A percentile compares a stretch with the other conserved stretches of the same genome.
Conservation (phyloP, 768 basidiomycete species). For the Russula virescens region DNA sequence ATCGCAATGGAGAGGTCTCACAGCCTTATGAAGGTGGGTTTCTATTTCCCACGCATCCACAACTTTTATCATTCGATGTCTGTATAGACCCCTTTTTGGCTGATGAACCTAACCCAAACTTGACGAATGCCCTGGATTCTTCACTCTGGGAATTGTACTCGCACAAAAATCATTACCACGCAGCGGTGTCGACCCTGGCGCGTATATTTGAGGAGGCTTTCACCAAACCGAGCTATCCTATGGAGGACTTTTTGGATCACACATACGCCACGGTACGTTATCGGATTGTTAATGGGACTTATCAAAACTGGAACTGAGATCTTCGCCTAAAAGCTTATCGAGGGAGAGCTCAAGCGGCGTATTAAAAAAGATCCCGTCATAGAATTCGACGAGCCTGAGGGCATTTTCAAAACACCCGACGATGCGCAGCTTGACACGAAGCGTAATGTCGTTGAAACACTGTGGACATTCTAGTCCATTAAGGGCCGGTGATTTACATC, state of each 20-base stretch:
- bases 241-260: constrained; percentile 98
- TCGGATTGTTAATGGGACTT: neutral
- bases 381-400: constrained; percentile 28
- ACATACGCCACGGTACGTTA: constrained; percentile 71
- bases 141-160: constrained; percentile 90
- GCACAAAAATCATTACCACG: constrained; percentile 76
- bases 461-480: constrained; percentile 26
- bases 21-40: constrained; percentile 19
- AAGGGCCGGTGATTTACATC: neutral
- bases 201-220: constrained; percentile 87
- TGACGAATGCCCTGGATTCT: constrained; percentile 75
- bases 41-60: neutral
- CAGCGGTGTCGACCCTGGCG: constrained; percentile 79
- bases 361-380: constrained; percentile 73
- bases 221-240: constrained; percentile 83
- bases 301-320: constrained; percentile 6
- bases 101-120: constrained; percentile 62
- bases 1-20: constrained; percentile 44
- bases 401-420: constrained; percentile 19
- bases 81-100: constrained; percentile 62
- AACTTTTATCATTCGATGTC: neutral
- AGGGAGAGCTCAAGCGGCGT: constrained; percentile 72
- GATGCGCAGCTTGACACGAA: constrained; percentile 33
- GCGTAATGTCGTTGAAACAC: constrained; percentile 33
- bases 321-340: constrained; percentile 58